These are phyloP conservation scores for Metschnikowia proteae DNA, from an alignment of 805 yeast species.

Conservation along the genomic window DNA sequence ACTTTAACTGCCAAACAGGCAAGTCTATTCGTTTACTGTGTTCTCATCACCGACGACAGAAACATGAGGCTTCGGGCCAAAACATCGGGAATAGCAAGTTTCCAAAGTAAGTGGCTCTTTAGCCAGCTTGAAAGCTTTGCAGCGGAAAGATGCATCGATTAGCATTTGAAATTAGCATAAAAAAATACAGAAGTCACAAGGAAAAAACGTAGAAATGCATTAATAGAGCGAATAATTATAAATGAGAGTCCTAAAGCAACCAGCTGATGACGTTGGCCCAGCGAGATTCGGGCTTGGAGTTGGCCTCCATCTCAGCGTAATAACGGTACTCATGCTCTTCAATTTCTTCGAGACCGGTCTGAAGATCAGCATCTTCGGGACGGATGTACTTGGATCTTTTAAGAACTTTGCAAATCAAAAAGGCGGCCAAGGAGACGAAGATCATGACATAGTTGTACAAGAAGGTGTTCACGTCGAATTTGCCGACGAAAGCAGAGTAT, in stretches of 20 bases:
- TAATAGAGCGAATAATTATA: background rate
- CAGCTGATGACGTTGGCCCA: slow-evolving; percentile 14
- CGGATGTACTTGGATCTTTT: slow-evolving; percentile 36
- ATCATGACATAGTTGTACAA: slow-evolving; percentile 71
- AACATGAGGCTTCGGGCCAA: slow-evolving; percentile 67
- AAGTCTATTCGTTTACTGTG: slow-evolving; percentile 49
- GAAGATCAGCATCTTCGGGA: slow-evolving; percentile 46
- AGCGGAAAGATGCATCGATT: slow-evolving; percentile 50
- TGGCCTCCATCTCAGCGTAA: slow-evolving; percentile 34
- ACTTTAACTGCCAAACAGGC: slow-evolving; percentile 36
- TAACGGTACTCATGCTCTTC: slow-evolving; percentile 47
- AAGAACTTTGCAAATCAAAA: slow-evolving; percentile 33
- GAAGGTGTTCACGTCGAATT: slow-evolving; percentile 60
- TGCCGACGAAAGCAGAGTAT: slow-evolving; percentile 63
- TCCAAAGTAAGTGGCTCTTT: slow-evolving; percentile 61
- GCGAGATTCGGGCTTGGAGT: slow-evolving; percentile 14
- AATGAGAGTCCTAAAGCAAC: slow-evolving; percentile 9
- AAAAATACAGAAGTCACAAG: background rate
- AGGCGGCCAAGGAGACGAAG: slow-evolving; percentile 40
- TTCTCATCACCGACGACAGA: slow-evolving; percentile 69
- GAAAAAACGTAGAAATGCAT: background rate
- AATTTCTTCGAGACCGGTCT: slow-evolving; percentile 43
- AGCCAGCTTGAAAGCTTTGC: slow-evolving; percentile 45
- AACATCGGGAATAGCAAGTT: slow-evolving; percentile 50
- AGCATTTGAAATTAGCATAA: slow-evolving; percentile 1